Evolutionary conservation across 2,329 filamentous ascomycete species (phyloP).

Genomic region (Aureobasidium musti): DNA sequence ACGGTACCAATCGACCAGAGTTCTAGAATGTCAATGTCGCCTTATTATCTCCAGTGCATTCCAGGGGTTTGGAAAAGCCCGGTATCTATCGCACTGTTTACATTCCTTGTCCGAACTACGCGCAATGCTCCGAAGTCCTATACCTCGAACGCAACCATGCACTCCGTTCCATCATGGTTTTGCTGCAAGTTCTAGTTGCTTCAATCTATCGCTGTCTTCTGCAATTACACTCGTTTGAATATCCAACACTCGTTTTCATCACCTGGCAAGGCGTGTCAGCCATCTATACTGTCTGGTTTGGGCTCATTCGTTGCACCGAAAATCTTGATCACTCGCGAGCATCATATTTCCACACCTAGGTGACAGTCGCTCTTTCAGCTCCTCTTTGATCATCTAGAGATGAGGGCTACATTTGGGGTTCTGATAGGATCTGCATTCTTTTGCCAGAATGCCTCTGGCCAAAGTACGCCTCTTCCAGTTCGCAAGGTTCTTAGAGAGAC

Average conservation of each 20-base stretch:
- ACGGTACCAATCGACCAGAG: too few species aligned
- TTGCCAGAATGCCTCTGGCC: conserved; percentile 3
- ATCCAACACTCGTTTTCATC: not conserved
- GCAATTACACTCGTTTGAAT: not conserved
- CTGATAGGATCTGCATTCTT: not conserved
- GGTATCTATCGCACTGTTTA: not conserved
- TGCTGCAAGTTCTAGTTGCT: not conserved
- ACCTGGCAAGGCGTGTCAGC: not conserved
- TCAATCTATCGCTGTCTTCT: too few species aligned
- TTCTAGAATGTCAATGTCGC: conserved; percentile 1
- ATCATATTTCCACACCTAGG: too few species aligned
- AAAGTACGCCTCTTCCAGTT: not conserved
- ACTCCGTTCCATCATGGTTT: not conserved
- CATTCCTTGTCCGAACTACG: conserved; percentile 10
- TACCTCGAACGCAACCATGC: too few species aligned
- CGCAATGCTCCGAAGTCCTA: not conserved
- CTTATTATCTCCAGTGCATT: conserved; percentile 7
- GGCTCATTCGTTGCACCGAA: not conserved
- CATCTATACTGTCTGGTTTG: not conserved
- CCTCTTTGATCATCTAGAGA: not conserved
- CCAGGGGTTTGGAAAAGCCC: not conserved
- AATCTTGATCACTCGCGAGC: not conserved
- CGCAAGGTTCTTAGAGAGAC: not conserved
- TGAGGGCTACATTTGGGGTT: not conserved
- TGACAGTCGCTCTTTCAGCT: too few species aligned